These are phyloP conservation scores for Spinellus fusiger DNA, from an alignment of 192 early-diverging fungal species.

Conservation along the genomic window DNA sequence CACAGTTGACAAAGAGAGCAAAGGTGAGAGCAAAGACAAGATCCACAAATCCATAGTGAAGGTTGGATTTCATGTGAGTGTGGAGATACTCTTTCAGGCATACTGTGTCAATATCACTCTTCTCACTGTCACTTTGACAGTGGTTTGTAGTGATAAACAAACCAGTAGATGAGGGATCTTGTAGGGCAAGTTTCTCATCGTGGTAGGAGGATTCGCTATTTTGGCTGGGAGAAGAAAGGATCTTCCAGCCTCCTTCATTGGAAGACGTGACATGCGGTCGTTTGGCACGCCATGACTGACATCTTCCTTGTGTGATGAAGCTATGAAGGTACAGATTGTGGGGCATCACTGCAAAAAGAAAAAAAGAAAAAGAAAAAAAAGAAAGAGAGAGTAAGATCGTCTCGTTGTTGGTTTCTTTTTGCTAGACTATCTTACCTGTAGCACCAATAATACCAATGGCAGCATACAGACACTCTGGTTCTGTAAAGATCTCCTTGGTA, in stretches of 20 bases:
- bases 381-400: not conserved
- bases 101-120: not conserved
- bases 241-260: slow-evolving; percentile 12
- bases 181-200: too few relatives aligned
- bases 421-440: slow-evolving; percentile 50
- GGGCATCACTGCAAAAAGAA: slow-evolving; percentile 34
- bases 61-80: slow-evolving; percentile 7
- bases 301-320: slow-evolving; percentile 62
- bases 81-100: slow-evolving; percentile 7
- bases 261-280: slow-evolving; percentile 9
- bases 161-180: too few relatives aligned
- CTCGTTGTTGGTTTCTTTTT: not conserved
- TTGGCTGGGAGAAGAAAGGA: too few relatives aligned
- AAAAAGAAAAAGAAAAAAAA: not conserved
- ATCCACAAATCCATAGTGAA: slow-evolving; percentile 55
- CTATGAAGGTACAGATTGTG: slow-evolving; percentile 82
- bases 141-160: too few relatives aligned
- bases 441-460: slow-evolving; percentile 82
- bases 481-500: slow-evolving; percentile 45
- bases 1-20: slow-evolving; percentile 70
- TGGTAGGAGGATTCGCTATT: too few relatives aligned
- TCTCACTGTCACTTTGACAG: slow-evolving; percentile 1
- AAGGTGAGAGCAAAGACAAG: slow-evolving; percentile 60
- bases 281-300: slow-evolving; percentile 15
- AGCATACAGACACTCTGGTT: slow-evolving; percentile 54